Evolutionary conservation across 345 rosid species (phyloP).

Genomic region (Kandelia obovata): DNA sequence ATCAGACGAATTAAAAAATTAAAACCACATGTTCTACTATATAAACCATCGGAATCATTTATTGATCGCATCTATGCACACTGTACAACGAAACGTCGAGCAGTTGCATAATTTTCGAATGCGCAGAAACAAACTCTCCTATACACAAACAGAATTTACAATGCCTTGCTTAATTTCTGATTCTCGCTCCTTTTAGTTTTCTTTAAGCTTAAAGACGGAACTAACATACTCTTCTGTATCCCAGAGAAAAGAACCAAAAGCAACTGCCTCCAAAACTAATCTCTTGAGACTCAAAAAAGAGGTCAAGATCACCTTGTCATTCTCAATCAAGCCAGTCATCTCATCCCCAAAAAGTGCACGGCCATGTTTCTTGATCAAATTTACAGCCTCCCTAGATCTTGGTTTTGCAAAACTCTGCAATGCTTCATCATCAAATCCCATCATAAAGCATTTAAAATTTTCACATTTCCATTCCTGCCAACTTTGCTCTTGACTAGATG

Average conservation of each 20-base stretch:
- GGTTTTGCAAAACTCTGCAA: conserved; percentile 65
- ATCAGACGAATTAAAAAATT: no score
- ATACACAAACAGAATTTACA: conserved; percentile 15
- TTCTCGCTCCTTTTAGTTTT: conserved; percentile 19
- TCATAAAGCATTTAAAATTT: conserved; percentile 55
- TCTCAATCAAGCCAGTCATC: conserved; percentile 22
- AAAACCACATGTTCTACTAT: no score
- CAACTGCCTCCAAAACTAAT: conserved; percentile 82
- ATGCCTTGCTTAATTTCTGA: background rate
- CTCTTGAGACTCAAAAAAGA: conserved; percentile 88
- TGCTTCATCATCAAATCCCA: conserved; percentile 65
- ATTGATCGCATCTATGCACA: conserved; percentile 12
- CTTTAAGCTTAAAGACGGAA: conserved; percentile 61
- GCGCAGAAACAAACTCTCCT: conserved; percentile 14
- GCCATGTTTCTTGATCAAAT: conserved; percentile 72
- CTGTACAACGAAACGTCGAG: conserved; percentile 13
- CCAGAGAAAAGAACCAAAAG: conserved; percentile 96
- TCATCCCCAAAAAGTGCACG: conserved; percentile 65
- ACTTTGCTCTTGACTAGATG: conserved; percentile 23
- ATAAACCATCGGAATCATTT: background rate
- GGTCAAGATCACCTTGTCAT: conserved; percentile 54
- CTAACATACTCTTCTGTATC: conserved; percentile 71
- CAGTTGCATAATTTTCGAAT: background rate
- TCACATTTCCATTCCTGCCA: conserved; percentile 23
- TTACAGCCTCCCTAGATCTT: conserved; percentile 59